phyloP scores from a whole-genome alignment of 257 asterid genomes.

The Echites panduratus region DNA sequence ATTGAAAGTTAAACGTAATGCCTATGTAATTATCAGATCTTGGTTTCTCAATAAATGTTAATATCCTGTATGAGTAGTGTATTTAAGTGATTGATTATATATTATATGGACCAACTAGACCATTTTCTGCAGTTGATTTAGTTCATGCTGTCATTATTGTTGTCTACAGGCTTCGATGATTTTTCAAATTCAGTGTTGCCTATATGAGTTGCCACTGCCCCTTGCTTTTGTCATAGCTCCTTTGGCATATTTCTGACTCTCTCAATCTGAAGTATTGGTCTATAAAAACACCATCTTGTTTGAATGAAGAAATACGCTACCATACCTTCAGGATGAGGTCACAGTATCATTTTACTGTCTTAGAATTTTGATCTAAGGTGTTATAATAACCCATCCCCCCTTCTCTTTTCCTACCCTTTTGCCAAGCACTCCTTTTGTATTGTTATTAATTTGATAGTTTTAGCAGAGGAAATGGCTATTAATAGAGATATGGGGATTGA shows the following conservation, averaged over 20 bases:
- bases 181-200: background rate
- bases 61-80: constrained; percentile 11
- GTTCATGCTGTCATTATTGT: background rate
- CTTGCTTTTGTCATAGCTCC: background rate
- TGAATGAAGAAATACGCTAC: no score
- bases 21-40: constrained; percentile 21
- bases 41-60: constrained; percentile 9
- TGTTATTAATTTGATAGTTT: no score
- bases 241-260: background rate
- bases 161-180: background rate
- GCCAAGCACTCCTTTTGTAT: background rate
- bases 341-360: background rate
- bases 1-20: constrained; percentile 4
- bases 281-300: background rate
- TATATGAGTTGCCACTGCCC: background rate
- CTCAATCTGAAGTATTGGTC: background rate
- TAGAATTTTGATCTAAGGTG: background rate
- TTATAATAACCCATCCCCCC: background rate
- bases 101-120: background rate
- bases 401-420: background rate
- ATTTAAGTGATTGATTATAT: background rate
- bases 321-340: background rate
- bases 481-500: background rate
- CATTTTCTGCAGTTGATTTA: background rate
- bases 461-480: background rate